Conservation (phyloP, 352 stramenopile species). For the Pythium pyrilobum region DNA sequence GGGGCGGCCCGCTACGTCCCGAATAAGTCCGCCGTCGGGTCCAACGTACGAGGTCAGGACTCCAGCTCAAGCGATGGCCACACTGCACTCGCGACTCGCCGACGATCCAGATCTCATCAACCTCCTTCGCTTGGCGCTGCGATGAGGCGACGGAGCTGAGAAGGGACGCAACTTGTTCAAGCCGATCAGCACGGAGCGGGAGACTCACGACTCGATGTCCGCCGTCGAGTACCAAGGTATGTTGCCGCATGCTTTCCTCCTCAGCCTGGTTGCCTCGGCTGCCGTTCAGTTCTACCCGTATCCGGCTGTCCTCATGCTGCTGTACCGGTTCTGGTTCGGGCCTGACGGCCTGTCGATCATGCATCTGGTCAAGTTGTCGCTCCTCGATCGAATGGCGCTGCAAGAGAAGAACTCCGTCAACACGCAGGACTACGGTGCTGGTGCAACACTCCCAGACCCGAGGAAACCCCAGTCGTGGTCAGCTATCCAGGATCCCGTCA, state of each 20-base stretch:
- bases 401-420: neutral
- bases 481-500: neutral
- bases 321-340: neutral
- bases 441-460: neutral
- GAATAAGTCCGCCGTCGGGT: neutral
- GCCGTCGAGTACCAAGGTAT: neutral
- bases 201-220: neutral
- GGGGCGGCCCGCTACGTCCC: neutral
- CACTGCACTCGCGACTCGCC: neutral
- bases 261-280: neutral
- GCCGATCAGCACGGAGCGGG: neutral
- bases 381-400: neutral
- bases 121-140: neutral
- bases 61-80: neutral
- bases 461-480: neutral
- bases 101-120: neutral
- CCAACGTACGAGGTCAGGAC: no score
- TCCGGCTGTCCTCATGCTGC: neutral
- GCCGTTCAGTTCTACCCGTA: neutral
- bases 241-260: neutral
- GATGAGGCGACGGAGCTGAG: neutral
- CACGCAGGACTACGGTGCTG: neutral
- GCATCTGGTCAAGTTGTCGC: neutral
- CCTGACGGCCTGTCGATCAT: neutral
- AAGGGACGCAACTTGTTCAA: neutral